phyloP scores from a whole-genome alignment of 2,329 filamentous ascomycete species.

The Epichloe gansuensis region DNA sequence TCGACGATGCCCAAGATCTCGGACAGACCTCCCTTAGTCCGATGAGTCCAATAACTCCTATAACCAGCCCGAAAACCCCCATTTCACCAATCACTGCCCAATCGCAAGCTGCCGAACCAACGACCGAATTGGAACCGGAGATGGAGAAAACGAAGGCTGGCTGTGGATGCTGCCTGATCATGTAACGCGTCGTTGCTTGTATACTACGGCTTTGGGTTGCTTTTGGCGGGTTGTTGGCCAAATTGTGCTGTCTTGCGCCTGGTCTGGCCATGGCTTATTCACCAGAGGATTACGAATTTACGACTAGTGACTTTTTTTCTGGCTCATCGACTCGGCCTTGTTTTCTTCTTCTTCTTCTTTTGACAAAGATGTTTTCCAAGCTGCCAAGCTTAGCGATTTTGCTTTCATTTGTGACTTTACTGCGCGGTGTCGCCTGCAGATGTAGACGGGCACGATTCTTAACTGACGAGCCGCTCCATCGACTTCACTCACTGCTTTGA shows the following conservation, averaged over 20 bases:
- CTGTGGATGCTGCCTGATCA: conserved; percentile 41
- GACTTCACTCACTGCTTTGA: neutral
- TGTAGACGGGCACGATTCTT: neutral
- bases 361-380: neutral
- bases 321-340: neutral
- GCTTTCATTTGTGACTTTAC: conserved; percentile 1
- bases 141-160: conserved; percentile 24
- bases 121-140: conserved; percentile 9
- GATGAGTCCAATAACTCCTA: conserved; percentile 33
- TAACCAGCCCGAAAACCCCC: conserved; percentile 16
- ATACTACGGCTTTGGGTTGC: neutral
- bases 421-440: neutral
- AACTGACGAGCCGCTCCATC: neutral
- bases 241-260: neutral
- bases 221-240: neutral
- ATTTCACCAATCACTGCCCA: conserved; percentile 17
- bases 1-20: conserved; percentile 51
- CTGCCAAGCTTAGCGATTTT: conserved; percentile 4
- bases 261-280: neutral
- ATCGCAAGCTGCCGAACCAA: conserved; percentile 5
- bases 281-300: conserved; percentile 15
- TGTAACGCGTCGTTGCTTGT: conserved; percentile 22
- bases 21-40: conserved; percentile 21
- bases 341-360: neutral
- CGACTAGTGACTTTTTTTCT: conserved; percentile 1